Evolutionary conservation across 192 early-diverging fungal species (phyloP), one percentile per base, ranked within the genome.

Genomic region (Obelidium mucronatum): DNA sequence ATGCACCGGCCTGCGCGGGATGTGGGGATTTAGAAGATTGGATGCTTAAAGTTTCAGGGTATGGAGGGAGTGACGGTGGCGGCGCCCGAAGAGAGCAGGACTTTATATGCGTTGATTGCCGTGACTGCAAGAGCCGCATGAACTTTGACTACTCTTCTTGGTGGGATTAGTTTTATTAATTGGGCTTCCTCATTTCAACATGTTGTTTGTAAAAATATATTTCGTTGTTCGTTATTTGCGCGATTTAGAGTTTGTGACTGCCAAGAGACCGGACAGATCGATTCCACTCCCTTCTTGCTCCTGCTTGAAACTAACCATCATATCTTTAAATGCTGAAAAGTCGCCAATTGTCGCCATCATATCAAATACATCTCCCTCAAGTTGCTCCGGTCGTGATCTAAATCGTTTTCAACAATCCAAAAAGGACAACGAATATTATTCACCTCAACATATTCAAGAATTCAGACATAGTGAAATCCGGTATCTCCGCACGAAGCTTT

Each of bases 351-450:
- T 81, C 40, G 33, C 64, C 62, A 89, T 52, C 44, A 89, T 75
- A 30, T 89, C 88, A 79, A 89, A 89, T 4, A 89, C 87, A 54
- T 89, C 88, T 40, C 88, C 87, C 37, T 85, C 78, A 3, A 82
- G 55, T 56, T 81, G 61, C 40, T 86, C 85, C 2, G 71, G 37
- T 24, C 74, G 37, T 19, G 56, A 81, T 40, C 69, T 66, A 48
- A 22, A 24, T 5, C 59, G 40, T 5, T 53, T 2, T 56, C 40
- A 61, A 2, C n/a, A n/a, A n/a, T n/a, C n/a, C n/a, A n/a, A n/a
- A n/a, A n/a, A n/a, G n/a, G n/a, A n/a, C n/a, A n/a, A 26, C 42
- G 11, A 68, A 79, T 39, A 17, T 39, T n/a, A 37, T 15, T 19
- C 60, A 84, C 85, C 76, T 82, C 40, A 87, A 52, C 67, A 79